Evolutionary conservation across 495 filamentous ascomycete species (phyloP), one percentile per base, ranked within the genome.

Genomic region (Lichina pygmaea): DNA sequence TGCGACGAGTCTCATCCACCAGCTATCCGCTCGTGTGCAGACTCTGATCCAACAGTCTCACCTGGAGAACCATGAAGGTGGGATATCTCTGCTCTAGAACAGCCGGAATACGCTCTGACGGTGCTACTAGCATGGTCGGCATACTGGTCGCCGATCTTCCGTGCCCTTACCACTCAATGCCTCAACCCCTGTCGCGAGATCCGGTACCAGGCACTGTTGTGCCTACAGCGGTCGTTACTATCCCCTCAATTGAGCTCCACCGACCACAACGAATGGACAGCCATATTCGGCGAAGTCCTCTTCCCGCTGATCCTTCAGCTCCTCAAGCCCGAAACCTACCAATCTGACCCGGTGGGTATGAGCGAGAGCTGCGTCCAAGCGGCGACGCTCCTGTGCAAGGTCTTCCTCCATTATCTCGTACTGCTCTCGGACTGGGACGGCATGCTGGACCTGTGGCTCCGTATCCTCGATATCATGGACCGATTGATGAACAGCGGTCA

Each of bases 91-190:
- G 12, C 33, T 40, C 33, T 40, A 17, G 17, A 12, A 13, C 11
- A 44, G 2, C 17, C 15, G n/a, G 11, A 11, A 24, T n/a, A 56
- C 33, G 33, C 31, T 13, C 31, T 38, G 7, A 12, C 44, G 37
- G 31, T 11, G 16, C 13, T 24, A 44, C 4, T 50, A 83, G 89
- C 89, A 34, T 99, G 89, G 89, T 81, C 81, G 33, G 82, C 91
- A 11, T 99, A 99, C 57, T 99, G 89, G 89, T 77, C 85, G 12
- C 91, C 86, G 17, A 86, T 95, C 33, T 86, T 97, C 62, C 72
- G 78, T 49, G 77, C 81, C 10, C 62, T 95, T 32, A 89, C 81
- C 8, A 71, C 71, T 8, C 89, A 97, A 61, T 93, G 83, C 61
- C 77, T 80, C 49, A 99, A 95, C 54, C 86, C 91, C 7, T 94